phyloP scores from a whole-genome alignment of 1,284 basidiomycete species.

The Leccinum pallidistipes region DNA sequence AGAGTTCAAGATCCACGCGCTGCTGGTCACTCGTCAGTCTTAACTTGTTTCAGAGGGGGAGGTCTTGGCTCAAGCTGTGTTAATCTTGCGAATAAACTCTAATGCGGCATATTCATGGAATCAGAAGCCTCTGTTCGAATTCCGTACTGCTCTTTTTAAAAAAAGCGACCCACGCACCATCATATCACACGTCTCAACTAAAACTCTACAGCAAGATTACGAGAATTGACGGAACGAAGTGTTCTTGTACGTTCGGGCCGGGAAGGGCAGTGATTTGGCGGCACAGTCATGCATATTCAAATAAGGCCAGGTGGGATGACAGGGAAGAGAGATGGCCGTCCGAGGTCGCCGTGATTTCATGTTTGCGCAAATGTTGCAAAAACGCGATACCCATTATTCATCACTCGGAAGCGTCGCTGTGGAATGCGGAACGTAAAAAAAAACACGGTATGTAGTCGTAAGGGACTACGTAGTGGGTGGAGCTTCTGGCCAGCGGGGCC shows the following conservation, averaged over 20 bases:
- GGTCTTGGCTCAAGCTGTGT: conserved; percentile 18
- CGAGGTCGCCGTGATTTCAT: neutral
- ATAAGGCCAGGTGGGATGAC: neutral
- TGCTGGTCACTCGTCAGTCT: neutral
- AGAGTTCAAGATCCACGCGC: neutral
- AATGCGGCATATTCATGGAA: conserved; percentile 19
- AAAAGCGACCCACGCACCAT: conserved; percentile 9
- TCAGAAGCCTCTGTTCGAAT: conserved; percentile 10
- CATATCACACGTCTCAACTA: conserved; percentile 3
- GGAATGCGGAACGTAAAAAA: conserved; percentile 3
- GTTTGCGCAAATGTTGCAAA: conserved; percentile 15
- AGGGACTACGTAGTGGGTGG: conserved; percentile 17
- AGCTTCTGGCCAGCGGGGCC: neutral
- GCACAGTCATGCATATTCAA: conserved; percentile 7
- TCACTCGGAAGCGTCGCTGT: conserved; percentile 5
- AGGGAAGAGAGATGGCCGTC: neutral
- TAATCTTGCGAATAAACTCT: conserved; percentile 25
- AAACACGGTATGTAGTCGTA: neutral
- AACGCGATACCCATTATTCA: neutral
- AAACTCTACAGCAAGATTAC: conserved; percentile 16
- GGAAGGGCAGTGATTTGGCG: conserved; percentile 6
- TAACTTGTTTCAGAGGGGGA: neutral
- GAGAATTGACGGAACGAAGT: conserved; percentile 12
- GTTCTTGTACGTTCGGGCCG: conserved; percentile 19
- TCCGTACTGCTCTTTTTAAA: neutral